Conservation (phyloP, 805 yeast genomes). For the Yamadazyma endophytica region DNA sequence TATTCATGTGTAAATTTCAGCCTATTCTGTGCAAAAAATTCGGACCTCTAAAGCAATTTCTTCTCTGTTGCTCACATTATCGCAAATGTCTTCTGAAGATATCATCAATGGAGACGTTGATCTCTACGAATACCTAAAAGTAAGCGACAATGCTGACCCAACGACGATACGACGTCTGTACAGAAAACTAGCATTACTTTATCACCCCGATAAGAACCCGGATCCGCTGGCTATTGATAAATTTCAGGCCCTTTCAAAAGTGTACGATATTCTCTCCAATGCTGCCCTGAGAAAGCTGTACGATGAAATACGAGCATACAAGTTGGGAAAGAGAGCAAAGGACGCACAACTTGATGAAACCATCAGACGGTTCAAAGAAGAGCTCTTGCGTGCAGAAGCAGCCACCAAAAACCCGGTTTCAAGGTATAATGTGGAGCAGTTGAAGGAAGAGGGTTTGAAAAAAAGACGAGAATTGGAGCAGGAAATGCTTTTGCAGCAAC, state of each 20-base stretch:
- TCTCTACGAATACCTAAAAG: slow-evolving; percentile 22
- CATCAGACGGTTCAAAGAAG: slow-evolving; percentile 24
- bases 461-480: slow-evolving; percentile 22
- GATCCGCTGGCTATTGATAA: slow-evolving; percentile 20
- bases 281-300: slow-evolving; percentile 22
- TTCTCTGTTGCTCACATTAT: slow-evolving; percentile 1
- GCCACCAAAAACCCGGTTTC: slow-evolving; percentile 1
- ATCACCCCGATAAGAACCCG: slow-evolving; percentile 40
- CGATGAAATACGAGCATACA: slow-evolving; percentile 21
- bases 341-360: slow-evolving; percentile 15
- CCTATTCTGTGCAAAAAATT: neutral
- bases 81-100: slow-evolving; percentile 5
- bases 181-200: slow-evolving; percentile 30
- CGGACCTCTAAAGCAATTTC: neutral
- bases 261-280: slow-evolving; percentile 28
- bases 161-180: slow-evolving; percentile 25
- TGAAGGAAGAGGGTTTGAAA: slow-evolving; percentile 24
- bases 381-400: slow-evolving; percentile 21
- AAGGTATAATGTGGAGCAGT: slow-evolving; percentile 10
- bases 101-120: slow-evolving; percentile 22
- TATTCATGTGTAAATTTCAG: slow-evolving; percentile 1
- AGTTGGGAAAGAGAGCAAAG: slow-evolving; percentile 9
- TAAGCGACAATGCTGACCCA: slow-evolving; percentile 17
- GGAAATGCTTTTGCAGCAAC: slow-evolving; percentile 2
- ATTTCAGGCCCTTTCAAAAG: slow-evolving; percentile 27